phyloP scores from a whole-genome alignment of 192 early-diverging fungal species.

The Linnemannia exigua region DNA sequence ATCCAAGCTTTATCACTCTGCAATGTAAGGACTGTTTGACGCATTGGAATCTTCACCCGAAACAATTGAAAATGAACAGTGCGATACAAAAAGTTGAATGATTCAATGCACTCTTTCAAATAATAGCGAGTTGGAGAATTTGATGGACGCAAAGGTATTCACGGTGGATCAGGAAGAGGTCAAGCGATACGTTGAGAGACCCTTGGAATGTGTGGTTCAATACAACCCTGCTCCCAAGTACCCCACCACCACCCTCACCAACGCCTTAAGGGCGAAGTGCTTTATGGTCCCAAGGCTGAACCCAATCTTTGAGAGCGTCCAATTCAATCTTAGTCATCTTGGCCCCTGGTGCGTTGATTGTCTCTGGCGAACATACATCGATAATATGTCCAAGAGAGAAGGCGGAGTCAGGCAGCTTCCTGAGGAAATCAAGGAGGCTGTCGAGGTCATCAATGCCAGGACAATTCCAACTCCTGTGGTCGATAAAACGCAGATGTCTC shows the following conservation, averaged over 20 bases:
- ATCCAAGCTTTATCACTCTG: conserved; percentile 25
- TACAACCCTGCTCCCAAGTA: conserved; percentile 67
- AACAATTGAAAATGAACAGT: no score
- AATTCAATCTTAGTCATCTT: conserved; percentile 65
- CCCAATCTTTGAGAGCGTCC: conserved; percentile 56
- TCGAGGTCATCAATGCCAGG: conserved; percentile 25
- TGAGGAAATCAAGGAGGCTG: conserved; percentile 24
- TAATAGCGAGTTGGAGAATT: conserved; percentile 66
- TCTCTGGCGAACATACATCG: conserved; percentile 70
- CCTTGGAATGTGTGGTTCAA: conserved; percentile 60
- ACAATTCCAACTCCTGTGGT: neutral
- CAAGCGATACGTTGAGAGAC: conserved; percentile 52
- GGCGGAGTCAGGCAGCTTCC: conserved; percentile 2
- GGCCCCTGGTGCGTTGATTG: conserved; percentile 88
- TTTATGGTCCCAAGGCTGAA: conserved; percentile 54
- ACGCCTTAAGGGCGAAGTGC: conserved; percentile 52
- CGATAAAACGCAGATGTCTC: conserved; percentile 59
- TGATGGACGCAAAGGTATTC: conserved; percentile 70
- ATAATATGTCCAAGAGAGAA: conserved; percentile 54
- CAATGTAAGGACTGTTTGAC: conserved; percentile 26
- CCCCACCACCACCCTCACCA: conserved; percentile 59
- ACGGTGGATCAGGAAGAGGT: conserved; percentile 62
- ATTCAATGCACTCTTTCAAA: neutral
- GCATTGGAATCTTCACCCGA: no score
- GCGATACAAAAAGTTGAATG: neutral